A percentile compares a stretch with the other conserved stretches of the same genome.
phyloP scores from a whole-genome alignment of 495 filamentous ascomycete genomes.

The Cudoniella acicularis region DNA sequence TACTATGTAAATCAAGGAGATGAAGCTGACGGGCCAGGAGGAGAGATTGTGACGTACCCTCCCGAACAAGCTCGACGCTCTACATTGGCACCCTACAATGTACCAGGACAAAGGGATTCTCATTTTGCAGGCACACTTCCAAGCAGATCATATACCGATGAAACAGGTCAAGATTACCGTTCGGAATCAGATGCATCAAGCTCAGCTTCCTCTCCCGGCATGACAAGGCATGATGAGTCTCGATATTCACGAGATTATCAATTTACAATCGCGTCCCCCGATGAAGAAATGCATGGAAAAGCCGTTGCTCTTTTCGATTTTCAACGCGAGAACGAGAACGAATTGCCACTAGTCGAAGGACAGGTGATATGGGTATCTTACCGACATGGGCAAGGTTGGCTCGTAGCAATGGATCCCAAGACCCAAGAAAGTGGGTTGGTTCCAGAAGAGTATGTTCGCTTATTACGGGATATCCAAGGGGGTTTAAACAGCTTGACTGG shows the following conservation, averaged over 20 bases:
- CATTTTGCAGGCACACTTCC: conserved; percentile 36
- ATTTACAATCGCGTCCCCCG: conserved; percentile 90
- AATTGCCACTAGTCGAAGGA: conserved; percentile 87
- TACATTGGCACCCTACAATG: conserved; percentile 32
- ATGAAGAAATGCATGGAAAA: conserved; percentile 97
- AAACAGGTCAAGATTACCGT: conserved; percentile 42
- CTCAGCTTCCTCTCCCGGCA: conserved; percentile 46
- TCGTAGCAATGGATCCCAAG: conserved; percentile 94
- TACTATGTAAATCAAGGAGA: conserved; percentile 75
- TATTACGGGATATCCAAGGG: conserved; percentile 86
- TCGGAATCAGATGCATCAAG: conserved; percentile 59
- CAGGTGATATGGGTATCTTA: conserved; percentile 97
- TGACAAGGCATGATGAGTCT: conserved; percentile 52
- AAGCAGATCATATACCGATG: conserved; percentile 52
- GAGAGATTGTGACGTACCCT: conserved; percentile 78
- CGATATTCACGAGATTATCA: conserved; percentile 86
- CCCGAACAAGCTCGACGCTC: conserved; percentile 58
- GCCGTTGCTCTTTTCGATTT: conserved; percentile 96
- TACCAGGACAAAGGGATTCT: conserved; percentile 36
- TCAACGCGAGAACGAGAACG: conserved; percentile 90
- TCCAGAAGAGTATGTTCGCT: conserved; percentile 92
- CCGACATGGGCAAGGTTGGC: conserved; percentile 92
- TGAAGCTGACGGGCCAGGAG: conserved; percentile 66
- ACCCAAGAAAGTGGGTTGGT: conserved; percentile 82
- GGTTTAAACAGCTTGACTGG: conserved; percentile 51